Evolutionary conservation across 495 filamentous ascomycete genomes (phyloP).

Genomic region (Corynascus novoguineensis): DNA sequence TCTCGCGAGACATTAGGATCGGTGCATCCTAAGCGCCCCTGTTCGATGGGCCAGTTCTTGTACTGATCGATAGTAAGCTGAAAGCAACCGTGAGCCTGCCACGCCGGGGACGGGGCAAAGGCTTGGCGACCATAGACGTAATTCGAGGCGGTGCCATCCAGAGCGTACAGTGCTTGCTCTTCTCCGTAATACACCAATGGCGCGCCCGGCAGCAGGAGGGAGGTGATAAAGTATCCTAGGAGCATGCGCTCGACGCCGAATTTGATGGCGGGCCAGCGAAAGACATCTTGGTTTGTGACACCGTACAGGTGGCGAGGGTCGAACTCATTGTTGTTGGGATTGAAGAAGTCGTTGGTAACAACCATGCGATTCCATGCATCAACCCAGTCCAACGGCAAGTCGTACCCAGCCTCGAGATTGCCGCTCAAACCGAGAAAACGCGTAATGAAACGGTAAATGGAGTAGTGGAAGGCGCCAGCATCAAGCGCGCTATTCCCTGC

Average conservation of each 20-base stretch:
- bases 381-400: conserved; percentile 57
- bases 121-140: conserved; percentile 67
- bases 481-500: conserved; percentile 55
- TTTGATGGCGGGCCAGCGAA: conserved; percentile 65
- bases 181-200: conserved; percentile 64
- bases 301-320: conserved; percentile 70
- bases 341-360: conserved; percentile 59
- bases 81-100: conserved; percentile 68
- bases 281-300: conserved; percentile 67
- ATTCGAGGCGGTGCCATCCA: conserved; percentile 62
- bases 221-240: conserved; percentile 59
- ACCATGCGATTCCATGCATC: conserved; percentile 58
- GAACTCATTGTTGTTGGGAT: conserved; percentile 60
- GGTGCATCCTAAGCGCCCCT: conserved; percentile 52
- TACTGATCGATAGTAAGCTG: conserved; percentile 51
- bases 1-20: conserved; percentile 56
- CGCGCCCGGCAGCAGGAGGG: conserved; percentile 60
- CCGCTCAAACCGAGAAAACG: conserved; percentile 63
- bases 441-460: conserved; percentile 62
- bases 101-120: conserved; percentile 61
- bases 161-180: conserved; percentile 62
- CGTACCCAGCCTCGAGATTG: conserved; percentile 54
- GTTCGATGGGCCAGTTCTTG: conserved; percentile 53
- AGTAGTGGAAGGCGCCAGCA: conserved; percentile 64
- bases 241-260: conserved; percentile 58